phyloP scores from a whole-genome alignment of 1,139 yeast species.

The Yamadazyma pseudoaaseri region DNA sequence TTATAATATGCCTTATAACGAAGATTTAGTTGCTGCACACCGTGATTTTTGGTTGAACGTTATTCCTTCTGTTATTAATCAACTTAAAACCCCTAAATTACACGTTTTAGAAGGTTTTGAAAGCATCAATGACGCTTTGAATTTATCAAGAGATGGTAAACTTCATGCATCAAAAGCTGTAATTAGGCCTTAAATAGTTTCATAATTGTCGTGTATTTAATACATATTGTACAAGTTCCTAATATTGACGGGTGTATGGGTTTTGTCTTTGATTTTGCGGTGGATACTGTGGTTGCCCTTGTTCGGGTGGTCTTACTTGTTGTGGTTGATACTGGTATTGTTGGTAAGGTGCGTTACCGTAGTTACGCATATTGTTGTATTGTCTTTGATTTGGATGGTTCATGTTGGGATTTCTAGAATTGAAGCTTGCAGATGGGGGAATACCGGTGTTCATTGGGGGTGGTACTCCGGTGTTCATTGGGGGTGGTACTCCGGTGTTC shows the following conservation, averaged over 20 bases:
- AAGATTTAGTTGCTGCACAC: too few relatives aligned
- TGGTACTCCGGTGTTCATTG: not conserved
- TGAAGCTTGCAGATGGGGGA: conserved; percentile 11
- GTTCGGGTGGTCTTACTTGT: conserved; percentile 10
- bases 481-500: conserved; percentile 12
- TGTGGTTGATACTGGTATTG: conserved; percentile 14
- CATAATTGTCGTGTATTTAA: conserved; percentile 4
- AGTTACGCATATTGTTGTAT: conserved; percentile 11
- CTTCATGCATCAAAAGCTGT: too few relatives aligned
- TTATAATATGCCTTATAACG: too few relatives aligned
- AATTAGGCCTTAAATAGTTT: too few relatives aligned
- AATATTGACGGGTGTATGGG: conserved; percentile 15
- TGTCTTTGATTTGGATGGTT: conserved; percentile 6
- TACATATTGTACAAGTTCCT: conserved; percentile 8
- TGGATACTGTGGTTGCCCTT: conserved; percentile 7
- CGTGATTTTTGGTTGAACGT: too few relatives aligned
- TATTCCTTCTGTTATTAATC: too few relatives aligned
- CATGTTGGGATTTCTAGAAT: conserved; percentile 4
- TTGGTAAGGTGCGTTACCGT: conserved; percentile 12
- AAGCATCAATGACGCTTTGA: too few relatives aligned
- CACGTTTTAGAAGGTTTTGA: too few relatives aligned
- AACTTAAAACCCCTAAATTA: too few relatives aligned
- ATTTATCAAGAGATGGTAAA: too few relatives aligned
- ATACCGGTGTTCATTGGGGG: conserved; percentile 8
- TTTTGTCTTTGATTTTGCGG: conserved; percentile 7